Conservation (phyloP, 257 asterid species). For the Solanum chilense region DNA sequence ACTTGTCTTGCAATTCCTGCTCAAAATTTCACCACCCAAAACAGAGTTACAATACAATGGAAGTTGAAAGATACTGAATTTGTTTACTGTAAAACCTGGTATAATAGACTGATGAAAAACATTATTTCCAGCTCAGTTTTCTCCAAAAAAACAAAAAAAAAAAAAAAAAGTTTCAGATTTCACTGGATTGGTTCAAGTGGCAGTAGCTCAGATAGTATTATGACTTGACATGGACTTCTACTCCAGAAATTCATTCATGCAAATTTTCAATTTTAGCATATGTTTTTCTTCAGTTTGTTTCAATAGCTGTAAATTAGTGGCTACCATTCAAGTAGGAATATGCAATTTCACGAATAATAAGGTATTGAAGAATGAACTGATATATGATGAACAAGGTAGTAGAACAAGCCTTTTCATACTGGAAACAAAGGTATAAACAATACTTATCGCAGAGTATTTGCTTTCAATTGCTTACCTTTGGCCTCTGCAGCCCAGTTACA, state of each 20-base stretch:
- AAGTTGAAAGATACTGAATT: neutral
- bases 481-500: constrained; percentile 44
- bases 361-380: neutral
- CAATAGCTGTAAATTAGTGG: neutral
- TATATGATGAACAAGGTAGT: neutral
- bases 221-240: neutral
- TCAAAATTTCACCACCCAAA: neutral
- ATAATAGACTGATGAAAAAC: neutral
- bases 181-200: neutral
- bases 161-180: neutral
- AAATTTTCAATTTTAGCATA: neutral
- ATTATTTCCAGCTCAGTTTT: neutral
- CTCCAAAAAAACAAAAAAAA: neutral
- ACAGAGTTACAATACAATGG: neutral
- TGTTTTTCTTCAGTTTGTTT: neutral
- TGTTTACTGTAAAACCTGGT: neutral
- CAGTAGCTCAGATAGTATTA: neutral
- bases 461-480: constrained; percentile 36
- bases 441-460: neutral
- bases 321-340: neutral
- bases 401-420: neutral
- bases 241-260: neutral
- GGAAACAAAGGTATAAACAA: neutral
- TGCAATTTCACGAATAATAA: neutral
- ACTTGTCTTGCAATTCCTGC: constrained; percentile 49